Percentiles rank a stretch among this genome's conserved stretches.
phyloP scores from a whole-genome alignment of 768 basidiomycete species.

The Agaricus subrufescens region DNA sequence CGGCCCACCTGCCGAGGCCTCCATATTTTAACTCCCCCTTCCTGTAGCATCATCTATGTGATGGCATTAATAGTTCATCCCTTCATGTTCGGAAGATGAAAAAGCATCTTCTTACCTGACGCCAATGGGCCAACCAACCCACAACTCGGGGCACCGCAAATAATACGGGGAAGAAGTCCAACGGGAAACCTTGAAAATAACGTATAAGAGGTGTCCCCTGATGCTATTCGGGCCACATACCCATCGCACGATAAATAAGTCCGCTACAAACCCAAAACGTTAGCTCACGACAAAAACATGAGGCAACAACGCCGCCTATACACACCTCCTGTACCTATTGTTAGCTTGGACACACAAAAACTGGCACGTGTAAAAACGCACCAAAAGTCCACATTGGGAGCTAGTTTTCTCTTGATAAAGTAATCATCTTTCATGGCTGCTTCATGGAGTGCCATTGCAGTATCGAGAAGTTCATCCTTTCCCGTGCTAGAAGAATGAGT shows the following conservation, averaged over 20 bases:
- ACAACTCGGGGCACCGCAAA: conserved; percentile 92
- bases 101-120: conserved; percentile 47
- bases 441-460: conserved; percentile 85
- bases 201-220: neutral
- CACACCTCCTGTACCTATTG: conserved; percentile 43
- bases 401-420: conserved; percentile 75
- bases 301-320: neutral
- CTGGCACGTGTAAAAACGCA: conserved; percentile 27
- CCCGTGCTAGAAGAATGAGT: conserved; percentile 55
- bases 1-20: conserved; percentile 68
- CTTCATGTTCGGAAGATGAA: conserved; percentile 1
- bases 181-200: conserved; percentile 68
- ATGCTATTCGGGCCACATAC: conserved; percentile 29
- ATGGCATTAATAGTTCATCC: conserved; percentile 1
- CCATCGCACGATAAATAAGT: conserved; percentile 90
- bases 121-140: conserved; percentile 92
- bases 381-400: conserved; percentile 93
- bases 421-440: conserved; percentile 90
- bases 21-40: conserved; percentile 92
- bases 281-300: neutral
- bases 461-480: conserved; percentile 78
- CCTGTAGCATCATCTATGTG: conserved; percentile 82
- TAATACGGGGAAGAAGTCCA: conserved; percentile 92
- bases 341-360: conserved; percentile 9
- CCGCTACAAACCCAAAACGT: conserved; percentile 42